Percentiles rank a stretch among this genome's conserved stretches.
These are phyloP conservation scores for Nicotiana tabacum DNA, from an alignment of 257 asterid genomes.

Conservation along the genomic window DNA sequence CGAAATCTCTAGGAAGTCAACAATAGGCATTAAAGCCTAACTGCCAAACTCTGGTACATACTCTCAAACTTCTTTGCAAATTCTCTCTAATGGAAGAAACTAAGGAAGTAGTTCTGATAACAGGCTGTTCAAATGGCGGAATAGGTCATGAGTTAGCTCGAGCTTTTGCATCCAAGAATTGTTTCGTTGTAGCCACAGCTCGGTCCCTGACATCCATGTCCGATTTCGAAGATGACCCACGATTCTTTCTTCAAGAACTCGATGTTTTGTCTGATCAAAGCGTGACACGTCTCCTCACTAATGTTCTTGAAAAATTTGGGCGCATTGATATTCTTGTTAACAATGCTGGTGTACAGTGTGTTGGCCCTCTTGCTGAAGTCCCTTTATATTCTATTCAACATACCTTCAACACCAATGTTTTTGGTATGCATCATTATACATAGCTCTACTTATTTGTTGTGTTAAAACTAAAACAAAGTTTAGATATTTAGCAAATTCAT, in stretches of 20 bases:
- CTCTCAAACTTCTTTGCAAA: not conserved
- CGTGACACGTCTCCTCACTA: slow-evolving; percentile 50
- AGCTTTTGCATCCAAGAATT: slow-evolving; percentile 66
- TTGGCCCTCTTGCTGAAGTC: slow-evolving; percentile 86
- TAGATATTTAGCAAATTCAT: too few species aligned
- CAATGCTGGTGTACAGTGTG: slow-evolving; percentile 87
- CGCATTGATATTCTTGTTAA: slow-evolving; percentile 79
- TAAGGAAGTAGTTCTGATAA: slow-evolving; percentile 60
- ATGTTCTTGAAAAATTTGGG: slow-evolving; percentile 60
- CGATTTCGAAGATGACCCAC: slow-evolving; percentile 50
- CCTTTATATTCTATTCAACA: slow-evolving; percentile 57
- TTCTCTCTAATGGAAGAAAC: not conserved
- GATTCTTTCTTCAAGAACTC: slow-evolving; percentile 67
- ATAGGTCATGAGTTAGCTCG: slow-evolving; percentile 86
- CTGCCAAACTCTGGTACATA: too few species aligned
- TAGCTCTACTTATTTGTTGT: too few species aligned
- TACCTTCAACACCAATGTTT: slow-evolving; percentile 82
- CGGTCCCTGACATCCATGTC: slow-evolving; percentile 59
- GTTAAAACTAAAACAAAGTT: too few species aligned
- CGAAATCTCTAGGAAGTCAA: too few species aligned
- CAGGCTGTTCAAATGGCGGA: slow-evolving; percentile 87
- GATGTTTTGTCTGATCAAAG: slow-evolving; percentile 72
- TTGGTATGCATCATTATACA: slow-evolving; percentile 33
- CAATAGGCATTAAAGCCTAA: too few species aligned
- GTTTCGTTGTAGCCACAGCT: slow-evolving; percentile 90